A percentile compares a stretch with the other conserved stretches of the same genome.
Evolutionary conservation across 257 asterid species (phyloP).

Genomic region (Solanum raphanifolium): DNA sequence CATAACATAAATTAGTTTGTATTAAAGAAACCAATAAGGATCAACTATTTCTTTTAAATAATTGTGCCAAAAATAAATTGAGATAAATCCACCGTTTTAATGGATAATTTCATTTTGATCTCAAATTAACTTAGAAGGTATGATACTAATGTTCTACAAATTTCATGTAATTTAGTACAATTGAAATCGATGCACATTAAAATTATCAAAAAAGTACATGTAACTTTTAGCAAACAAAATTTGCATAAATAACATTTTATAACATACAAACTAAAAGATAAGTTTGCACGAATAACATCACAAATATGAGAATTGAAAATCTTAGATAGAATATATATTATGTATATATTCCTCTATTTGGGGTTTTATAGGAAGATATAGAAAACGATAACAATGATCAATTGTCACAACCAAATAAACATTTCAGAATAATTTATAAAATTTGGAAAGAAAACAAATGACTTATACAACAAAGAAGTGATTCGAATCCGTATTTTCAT

Average conservation of each 20-base stretch:
- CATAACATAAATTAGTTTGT: not conserved
- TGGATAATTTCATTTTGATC: not conserved
- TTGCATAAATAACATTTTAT: not conserved
- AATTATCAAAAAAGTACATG: not conserved
- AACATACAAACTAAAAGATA: not conserved
- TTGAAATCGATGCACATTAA: not conserved
- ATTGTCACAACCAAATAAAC: not conserved
- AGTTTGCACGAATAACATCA: not conserved
- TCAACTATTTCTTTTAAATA: no score
- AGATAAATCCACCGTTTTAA: not conserved
- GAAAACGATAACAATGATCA: not conserved
- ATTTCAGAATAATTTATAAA: no score
- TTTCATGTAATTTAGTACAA: not conserved
- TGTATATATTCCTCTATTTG: not conserved
- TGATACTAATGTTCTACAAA: not conserved
- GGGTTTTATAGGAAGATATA: not conserved
- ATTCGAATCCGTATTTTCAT: no score
- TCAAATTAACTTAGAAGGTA: not conserved
- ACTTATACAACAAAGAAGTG: not conserved
- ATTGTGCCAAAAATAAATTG: no score
- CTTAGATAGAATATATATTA: no score
- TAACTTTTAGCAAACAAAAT: not conserved
- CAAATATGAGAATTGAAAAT: not conserved
- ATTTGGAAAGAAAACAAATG: no score
- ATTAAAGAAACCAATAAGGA: not conserved